A percentile compares a stretch with the other conserved stretches of the same genome.
Evolutionary conservation across 306 rosid species (phyloP).

Genomic region (Astragalus glycyphyllos): DNA sequence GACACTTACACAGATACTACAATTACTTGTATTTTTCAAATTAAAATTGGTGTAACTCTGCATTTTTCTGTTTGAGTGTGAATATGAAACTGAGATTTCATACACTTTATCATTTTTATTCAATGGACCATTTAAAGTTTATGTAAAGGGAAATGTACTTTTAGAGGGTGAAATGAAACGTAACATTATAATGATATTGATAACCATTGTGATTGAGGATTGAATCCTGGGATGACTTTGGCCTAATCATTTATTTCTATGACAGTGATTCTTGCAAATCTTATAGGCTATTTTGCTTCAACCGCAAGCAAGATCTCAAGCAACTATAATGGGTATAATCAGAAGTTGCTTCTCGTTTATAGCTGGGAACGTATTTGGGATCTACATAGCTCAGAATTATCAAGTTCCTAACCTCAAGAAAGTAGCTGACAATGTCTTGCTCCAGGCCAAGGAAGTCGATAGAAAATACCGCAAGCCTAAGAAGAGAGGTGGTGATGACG

Average conservation of each 20-base stretch:
- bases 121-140: slow-evolving; percentile 9
- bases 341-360: slow-evolving; percentile 68
- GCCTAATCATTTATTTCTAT: slow-evolving; percentile 30
- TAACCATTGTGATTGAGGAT: slow-evolving; percentile 5
- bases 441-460: slow-evolving; percentile 57
- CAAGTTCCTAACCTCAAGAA: slow-evolving; percentile 72
- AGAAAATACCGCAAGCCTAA: slow-evolving; percentile 67
- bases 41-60: no score
- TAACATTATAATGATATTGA: neutral
- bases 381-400: slow-evolving; percentile 80
- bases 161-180: slow-evolving; percentile 7
- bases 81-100: slow-evolving; percentile 3
- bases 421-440: slow-evolving; percentile 51
- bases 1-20: no score
- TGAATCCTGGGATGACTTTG: slow-evolving; percentile 4
- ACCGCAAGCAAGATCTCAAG: slow-evolving; percentile 30
- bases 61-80: neutral
- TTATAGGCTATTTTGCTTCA: slow-evolving; percentile 12
- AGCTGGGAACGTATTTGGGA: slow-evolving; percentile 61
- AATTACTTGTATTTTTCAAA: no score
- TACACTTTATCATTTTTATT: slow-evolving; percentile 8
- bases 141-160: neutral
- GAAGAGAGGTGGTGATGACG: slow-evolving; percentile 38
- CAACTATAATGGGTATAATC: slow-evolving; percentile 67
- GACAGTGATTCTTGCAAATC: slow-evolving; percentile 36